Base-by-base conservation (phyloP, 768 basidiomycete species). In the Tephrocybe sp. region DNA sequence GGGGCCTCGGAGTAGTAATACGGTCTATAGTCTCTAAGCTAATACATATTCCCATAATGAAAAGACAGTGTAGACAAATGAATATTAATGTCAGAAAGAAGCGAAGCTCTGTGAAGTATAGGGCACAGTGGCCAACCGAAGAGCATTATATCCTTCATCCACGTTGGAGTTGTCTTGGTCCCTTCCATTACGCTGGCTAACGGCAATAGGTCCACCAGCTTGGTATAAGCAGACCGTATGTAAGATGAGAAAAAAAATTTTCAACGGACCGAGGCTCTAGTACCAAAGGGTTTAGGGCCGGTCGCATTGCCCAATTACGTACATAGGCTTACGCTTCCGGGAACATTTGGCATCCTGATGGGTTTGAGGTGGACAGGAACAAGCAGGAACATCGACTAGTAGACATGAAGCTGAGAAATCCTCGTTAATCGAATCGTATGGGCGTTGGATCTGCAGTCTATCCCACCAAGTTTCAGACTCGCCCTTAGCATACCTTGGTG, bases 121-220 rank as follows among this genome's bases (percentile, higher is more conserved):
- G 54, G 55, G 48, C 55, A 61, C 39, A 39, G 39, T 53, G 61
- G 58, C 51, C 56, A 63, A 52, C 62, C 61, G 52, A 52, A 58
- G 68, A 75, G 87, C 86, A 90, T 89, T 89, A 87, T 82, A 80
- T 80, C 79, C 77, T 71, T 78, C 82, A 65, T 70, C 62, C 68
- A 63, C 58, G 45, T 53, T 55, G 68, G 68, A 70, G 63, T 66
- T 12, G 32, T 89, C 82, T 89, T 65, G 85, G 83, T 85, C 82
- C 74, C 78, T 76, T 82, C 87, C 87, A 90, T 91, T 89, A 82
- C 74, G 85, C 74, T 62, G 58, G 69, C 60, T 75, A 74, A 74
- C 75, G 72, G 72, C 49, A 63, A 51, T 43, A 57, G 62, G 57
- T 70, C 73, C 69, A 75, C 69, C 75, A 77, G 72, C 83, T 86